A percentile compares a stretch with the other conserved stretches of the same genome.
Evolutionary conservation across 2,329 filamentous ascomycete genomes (phyloP).

Genomic region (Fusarium kyushuense): DNA sequence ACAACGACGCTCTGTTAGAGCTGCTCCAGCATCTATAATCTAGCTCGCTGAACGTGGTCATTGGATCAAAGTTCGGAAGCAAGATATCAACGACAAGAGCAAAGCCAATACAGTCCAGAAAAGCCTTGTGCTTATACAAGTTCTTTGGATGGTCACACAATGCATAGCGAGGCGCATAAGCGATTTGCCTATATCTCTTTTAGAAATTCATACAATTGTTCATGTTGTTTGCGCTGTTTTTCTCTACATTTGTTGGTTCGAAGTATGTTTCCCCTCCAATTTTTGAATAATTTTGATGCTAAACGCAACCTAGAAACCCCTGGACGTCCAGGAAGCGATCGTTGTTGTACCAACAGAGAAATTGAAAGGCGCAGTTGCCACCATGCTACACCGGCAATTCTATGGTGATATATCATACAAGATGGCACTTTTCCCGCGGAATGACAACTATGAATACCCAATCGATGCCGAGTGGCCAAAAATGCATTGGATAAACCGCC

Average conservation of each 20-base stretch:
- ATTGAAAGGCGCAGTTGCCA: not conserved
- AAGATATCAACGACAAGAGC: constrained; percentile 5
- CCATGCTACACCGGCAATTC: not conserved
- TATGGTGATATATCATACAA: not conserved
- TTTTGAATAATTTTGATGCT: accelerated
- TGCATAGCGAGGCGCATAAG: not conserved
- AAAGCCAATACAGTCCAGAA: not conserved
- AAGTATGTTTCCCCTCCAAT: not conserved
- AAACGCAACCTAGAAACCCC: not conserved
- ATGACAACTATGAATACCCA: accelerated
- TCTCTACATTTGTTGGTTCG: not conserved
- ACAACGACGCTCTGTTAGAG: not conserved
- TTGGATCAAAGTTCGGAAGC: not conserved
- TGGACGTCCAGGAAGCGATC: not conserved
- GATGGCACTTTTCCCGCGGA: not conserved
- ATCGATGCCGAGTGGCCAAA: accelerated
- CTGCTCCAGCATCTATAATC: not conserved
- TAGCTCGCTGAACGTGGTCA: not conserved
- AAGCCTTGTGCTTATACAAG: not conserved
- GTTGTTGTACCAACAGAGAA: accelerated
- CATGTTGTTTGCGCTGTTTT: not conserved
- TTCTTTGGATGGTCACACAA: constrained; percentile 5
- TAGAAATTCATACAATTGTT: not conserved
- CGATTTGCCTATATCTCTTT: not conserved
- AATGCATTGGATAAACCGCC: not conserved